phyloP scores from a whole-genome alignment of 225 moss, liverwort and hornwort genomes.

The Climacium dendroides region DNA sequence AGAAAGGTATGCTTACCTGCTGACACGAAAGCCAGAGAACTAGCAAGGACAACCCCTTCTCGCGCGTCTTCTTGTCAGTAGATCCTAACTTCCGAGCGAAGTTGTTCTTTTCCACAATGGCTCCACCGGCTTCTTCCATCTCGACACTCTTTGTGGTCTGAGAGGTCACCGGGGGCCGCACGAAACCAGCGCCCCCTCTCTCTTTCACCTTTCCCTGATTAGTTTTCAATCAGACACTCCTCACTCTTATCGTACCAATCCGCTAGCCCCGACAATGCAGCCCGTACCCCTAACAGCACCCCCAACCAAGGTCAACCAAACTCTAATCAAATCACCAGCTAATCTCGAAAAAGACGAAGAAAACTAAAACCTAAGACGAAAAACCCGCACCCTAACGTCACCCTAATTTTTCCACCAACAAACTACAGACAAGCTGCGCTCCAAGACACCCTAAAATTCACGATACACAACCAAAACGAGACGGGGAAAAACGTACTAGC shows the following conservation, averaged over 20 bases:
- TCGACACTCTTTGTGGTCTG: background rate
- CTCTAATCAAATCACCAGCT: background rate
- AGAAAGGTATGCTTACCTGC: conserved; percentile 12
- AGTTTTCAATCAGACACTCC: background rate
- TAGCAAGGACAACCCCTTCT: conserved; percentile 44
- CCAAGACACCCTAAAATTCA: background rate
- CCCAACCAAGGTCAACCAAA: background rate
- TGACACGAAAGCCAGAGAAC: conserved; percentile 59
- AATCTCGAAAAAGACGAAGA: background rate
- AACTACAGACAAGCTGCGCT: background rate
- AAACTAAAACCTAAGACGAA: background rate
- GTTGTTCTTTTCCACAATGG: conserved; percentile 31
- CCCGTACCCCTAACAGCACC: background rate
- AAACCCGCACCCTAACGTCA: background rate
- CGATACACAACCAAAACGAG: background rate
- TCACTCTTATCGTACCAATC: background rate
- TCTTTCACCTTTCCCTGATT: background rate
- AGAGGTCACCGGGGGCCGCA: conserved; percentile 16
- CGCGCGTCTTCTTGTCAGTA: conserved; percentile 50
- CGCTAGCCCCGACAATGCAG: background rate
- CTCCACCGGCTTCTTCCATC: conserved; percentile 45
- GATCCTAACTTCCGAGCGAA: conserved; percentile 59
- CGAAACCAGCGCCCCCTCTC: background rate
- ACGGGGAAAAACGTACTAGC: background rate
- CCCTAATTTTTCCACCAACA: background rate